These are phyloP conservation scores for Cornus kousa DNA, from an alignment of 148 eudicot genomes.

Conservation along the genomic window DNA sequence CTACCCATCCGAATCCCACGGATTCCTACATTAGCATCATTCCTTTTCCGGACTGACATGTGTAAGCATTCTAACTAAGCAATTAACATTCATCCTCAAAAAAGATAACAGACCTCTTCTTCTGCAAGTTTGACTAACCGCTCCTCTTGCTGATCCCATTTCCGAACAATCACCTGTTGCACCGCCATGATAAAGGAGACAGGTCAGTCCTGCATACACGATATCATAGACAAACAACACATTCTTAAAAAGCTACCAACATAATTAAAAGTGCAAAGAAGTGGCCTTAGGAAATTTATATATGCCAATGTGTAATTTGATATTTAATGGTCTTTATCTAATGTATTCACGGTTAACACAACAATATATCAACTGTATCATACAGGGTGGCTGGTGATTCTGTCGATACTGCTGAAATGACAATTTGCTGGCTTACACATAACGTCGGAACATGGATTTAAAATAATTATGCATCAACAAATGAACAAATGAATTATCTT, in stretches of 20 bases:
- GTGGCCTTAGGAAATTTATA: not conserved
- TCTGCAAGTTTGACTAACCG: slow-evolving; percentile 60
- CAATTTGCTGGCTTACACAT: not conserved
- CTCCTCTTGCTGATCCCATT: slow-evolving; percentile 77
- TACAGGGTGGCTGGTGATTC: not conserved
- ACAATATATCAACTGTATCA: not conserved
- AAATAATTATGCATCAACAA: not conserved
- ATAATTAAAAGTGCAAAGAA: not conserved
- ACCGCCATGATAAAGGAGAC: slow-evolving; percentile 17
- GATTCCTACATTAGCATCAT: not conserved
- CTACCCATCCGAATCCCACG: not conserved
- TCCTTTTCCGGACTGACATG: not conserved
- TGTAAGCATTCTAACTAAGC: not conserved
- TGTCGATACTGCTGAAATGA: not conserved
- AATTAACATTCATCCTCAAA: not conserved
- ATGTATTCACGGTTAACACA: not conserved
- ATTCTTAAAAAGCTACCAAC: not conserved
- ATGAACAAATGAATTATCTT: not conserved
- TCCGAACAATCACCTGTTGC: slow-evolving; percentile 72
- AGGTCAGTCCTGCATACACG: slow-evolving; percentile 3
- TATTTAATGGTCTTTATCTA: not conserved
- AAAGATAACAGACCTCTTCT: slow-evolving; percentile 65
- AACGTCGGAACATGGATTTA: not conserved
- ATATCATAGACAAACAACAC: not conserved
- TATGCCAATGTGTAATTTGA: not conserved